phyloP scores from a whole-genome alignment of 768 basidiomycete genomes.

The Wakefieldia striispora region DNA sequence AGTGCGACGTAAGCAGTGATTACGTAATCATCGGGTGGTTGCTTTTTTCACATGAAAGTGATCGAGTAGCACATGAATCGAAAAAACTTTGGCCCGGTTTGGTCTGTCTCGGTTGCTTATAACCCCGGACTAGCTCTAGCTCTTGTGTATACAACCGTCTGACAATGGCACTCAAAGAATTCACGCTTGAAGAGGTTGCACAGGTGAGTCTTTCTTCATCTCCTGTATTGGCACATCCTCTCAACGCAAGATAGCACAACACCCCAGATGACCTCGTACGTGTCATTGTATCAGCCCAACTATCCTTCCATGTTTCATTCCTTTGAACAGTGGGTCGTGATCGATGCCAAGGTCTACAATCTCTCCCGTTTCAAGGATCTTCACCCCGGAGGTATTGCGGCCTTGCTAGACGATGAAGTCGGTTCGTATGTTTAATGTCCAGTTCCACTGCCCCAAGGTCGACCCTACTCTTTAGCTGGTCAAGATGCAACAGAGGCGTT shows the following conservation, averaged over 20 bases:
- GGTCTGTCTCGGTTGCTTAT: too few species aligned
- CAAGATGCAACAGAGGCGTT: slow-evolving; percentile 87
- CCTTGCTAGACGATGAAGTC: slow-evolving; percentile 75
- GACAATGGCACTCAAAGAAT: slow-evolving; percentile 42
- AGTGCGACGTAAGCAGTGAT: too few species aligned
- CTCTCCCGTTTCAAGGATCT: slow-evolving; percentile 74
- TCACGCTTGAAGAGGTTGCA: slow-evolving; percentile 58
- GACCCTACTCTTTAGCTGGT: slow-evolving; percentile 50
- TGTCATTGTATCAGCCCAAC: not conserved
- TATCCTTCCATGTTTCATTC: slow-evolving; percentile 1
- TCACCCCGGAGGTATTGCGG: slow-evolving; percentile 81
- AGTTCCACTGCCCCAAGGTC: not conserved
- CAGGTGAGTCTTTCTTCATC: slow-evolving; percentile 36
- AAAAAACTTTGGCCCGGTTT: too few species aligned
- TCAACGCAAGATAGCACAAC: slow-evolving; percentile 55
- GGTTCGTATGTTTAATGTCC: slow-evolving; percentile 43
- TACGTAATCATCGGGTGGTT: too few species aligned
- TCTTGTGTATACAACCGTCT: not conserved
- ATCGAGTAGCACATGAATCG: slow-evolving; percentile 1
- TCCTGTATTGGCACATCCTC: not conserved
- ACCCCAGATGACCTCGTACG: slow-evolving; percentile 71
- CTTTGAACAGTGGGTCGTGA: slow-evolving; percentile 65
- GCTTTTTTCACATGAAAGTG: slow-evolving; percentile 1
- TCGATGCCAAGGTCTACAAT: slow-evolving; percentile 84
- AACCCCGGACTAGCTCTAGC: not conserved